phyloP scores from a whole-genome alignment of 2,329 filamentous ascomycete species.

The Cladosporium colombiae region DNA sequence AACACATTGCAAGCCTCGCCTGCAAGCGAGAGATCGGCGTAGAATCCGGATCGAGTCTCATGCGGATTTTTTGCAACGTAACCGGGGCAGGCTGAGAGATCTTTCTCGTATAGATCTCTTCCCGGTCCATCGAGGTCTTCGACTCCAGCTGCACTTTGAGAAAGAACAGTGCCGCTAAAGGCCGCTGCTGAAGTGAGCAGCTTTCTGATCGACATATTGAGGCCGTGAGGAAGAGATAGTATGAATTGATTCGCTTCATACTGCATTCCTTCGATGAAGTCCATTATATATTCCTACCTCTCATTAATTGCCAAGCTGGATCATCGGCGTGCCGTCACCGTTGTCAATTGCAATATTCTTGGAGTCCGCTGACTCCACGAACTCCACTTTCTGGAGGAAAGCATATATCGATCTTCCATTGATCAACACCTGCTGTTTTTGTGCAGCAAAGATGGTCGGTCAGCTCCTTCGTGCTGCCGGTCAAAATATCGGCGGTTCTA shows the following conservation, averaged over 20 bases:
- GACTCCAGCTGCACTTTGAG: conserved; percentile 19
- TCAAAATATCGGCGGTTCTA: conserved; percentile 7
- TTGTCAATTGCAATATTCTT: neutral
- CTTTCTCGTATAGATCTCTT: conserved; percentile 21
- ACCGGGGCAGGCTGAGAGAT: conserved; percentile 57
- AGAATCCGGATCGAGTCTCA: conserved; percentile 55
- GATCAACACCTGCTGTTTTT: conserved; percentile 11
- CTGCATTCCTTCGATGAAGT: neutral
- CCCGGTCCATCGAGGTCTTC: conserved; percentile 19
- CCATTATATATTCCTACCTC: conserved; percentile 14
- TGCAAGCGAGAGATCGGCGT: conserved; percentile 67
- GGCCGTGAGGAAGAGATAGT: conserved; percentile 6
- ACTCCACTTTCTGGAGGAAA: neutral
- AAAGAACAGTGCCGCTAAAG: conserved; percentile 11
- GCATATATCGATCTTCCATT: neutral
- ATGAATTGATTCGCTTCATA: conserved; percentile 4
- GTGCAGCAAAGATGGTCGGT: conserved; percentile 1
- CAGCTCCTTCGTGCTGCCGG: conserved; percentile 15
- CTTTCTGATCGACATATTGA: conserved; percentile 17
- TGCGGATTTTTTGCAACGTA: conserved; percentile 63
- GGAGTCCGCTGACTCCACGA: conserved; percentile 9
- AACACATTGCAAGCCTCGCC: conserved; percentile 62
- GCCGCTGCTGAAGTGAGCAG: conserved; percentile 13
- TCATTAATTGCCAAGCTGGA: conserved; percentile 14
- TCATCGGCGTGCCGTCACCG: conserved; percentile 10